A percentile compares a stretch with the other conserved stretches of the same genome.
These are phyloP conservation scores for Penicillium tannophilum DNA, from an alignment of 495 filamentous ascomycete species.

Conservation along the genomic window DNA sequence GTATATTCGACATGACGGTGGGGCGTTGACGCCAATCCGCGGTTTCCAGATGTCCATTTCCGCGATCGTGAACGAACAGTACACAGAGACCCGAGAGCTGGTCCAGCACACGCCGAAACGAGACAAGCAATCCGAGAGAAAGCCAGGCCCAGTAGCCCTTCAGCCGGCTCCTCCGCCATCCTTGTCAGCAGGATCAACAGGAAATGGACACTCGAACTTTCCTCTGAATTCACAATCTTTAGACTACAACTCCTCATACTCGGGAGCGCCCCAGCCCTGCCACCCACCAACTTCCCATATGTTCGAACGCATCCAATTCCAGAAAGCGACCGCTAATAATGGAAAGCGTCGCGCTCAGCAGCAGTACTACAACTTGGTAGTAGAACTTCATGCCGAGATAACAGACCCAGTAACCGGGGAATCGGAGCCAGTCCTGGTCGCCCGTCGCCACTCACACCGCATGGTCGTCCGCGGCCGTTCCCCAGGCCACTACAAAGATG, in stretches of 20 bases:
- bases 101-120: constrained; percentile 95
- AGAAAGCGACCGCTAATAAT: constrained; percentile 94
- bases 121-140: constrained; percentile 85
- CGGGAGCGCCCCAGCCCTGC: constrained; percentile 33
- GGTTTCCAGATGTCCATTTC: constrained; percentile 85
- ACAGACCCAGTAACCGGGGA: constrained; percentile 40
- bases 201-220: constrained; percentile 32
- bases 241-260: constrained; percentile 45
- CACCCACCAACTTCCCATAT: constrained; percentile 55
- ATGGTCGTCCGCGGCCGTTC: constrained; percentile 94
- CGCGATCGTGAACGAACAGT: constrained; percentile 75
- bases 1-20: constrained; percentile 42
- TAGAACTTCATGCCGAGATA: constrained; percentile 85
- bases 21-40: constrained; percentile 58
- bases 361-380: constrained; percentile 90
- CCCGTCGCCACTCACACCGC: constrained; percentile 73
- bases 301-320: constrained; percentile 96
- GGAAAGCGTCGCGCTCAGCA: constrained; percentile 89
- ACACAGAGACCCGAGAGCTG: constrained; percentile 78
- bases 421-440: constrained; percentile 71
- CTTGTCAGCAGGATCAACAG: constrained; percentile 29
- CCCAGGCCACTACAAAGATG: constrained; percentile 90
- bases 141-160: constrained; percentile 71
- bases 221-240: constrained; percentile 37
- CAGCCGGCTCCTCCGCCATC: constrained; percentile 63